A percentile compares a stretch with the other conserved stretches of the same genome.
These are phyloP conservation scores for Chlamydomonas sp. DNA, from an alignment of 139 green algal species.

Conservation along the genomic window DNA sequence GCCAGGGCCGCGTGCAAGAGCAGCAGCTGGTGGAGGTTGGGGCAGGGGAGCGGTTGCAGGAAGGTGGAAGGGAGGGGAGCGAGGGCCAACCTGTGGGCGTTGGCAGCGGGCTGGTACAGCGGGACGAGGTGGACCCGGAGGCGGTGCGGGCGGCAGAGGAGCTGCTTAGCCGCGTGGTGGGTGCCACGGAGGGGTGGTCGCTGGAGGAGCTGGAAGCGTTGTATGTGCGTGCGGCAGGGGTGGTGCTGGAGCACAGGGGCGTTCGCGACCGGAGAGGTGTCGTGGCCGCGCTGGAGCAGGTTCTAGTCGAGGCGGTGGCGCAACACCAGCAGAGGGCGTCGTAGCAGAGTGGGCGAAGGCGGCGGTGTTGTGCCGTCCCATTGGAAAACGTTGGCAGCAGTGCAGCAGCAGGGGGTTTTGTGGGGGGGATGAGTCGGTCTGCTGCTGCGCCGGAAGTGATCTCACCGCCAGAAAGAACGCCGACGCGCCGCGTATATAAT, in stretches of 20 bases:
- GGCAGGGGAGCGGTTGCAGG: no score
- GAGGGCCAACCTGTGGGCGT: background rate
- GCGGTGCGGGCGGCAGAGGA: constrained; percentile 7
- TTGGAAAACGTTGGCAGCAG: no score
- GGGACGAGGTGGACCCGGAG: background rate
- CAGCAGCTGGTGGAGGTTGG: no score
- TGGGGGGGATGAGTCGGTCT: no score
- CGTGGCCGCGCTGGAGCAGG: constrained; percentile 26
- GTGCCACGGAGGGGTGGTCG: constrained; percentile 37
- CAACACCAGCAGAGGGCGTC: background rate
- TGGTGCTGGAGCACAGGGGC: constrained; percentile 30
- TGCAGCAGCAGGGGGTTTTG: no score
- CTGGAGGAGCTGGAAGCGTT: constrained; percentile 56
- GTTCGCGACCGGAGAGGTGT: constrained; percentile 35
- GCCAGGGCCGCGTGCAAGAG: no score
- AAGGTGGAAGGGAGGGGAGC: no score
- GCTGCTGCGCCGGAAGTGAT: no score
- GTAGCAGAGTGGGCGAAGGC: background rate
- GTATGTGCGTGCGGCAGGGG: constrained; percentile 42
- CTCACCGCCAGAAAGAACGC: no score
- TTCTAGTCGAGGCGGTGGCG: background rate
- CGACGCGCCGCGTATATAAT: no score
- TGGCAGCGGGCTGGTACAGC: background rate
- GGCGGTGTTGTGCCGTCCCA: no score
- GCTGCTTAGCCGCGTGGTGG: constrained; percentile 42